These are phyloP conservation scores for Fistulifera pelliculosa DNA, from an alignment of 108 stramenopile genomes.

Conservation along the genomic window DNA sequence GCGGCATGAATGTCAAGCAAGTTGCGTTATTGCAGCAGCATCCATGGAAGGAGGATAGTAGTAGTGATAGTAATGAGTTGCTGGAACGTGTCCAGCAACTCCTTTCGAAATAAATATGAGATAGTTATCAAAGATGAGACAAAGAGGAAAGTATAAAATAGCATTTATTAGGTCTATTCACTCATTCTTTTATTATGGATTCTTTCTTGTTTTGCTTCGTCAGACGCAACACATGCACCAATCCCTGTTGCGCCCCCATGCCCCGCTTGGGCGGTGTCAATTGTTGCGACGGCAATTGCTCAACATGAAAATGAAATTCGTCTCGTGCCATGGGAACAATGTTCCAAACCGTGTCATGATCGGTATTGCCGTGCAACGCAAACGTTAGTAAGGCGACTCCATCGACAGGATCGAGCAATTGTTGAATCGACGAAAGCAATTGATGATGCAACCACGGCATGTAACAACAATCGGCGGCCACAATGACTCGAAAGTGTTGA, in stretches of 20 bases:
- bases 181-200: no score
- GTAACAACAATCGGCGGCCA: conserved; percentile 41
- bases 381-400: conserved; percentile 32
- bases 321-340: conserved; percentile 23
- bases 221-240: conserved; percentile 30
- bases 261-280: conserved; percentile 21
- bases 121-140: no score
- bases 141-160: no score
- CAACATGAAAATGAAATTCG: conserved; percentile 30
- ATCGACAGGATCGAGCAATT: conserved; percentile 10
- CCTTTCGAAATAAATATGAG: no score
- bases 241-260: conserved; percentile 29
- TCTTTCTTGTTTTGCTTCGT: background rate
- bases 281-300: conserved; percentile 20
- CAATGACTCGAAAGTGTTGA: conserved; percentile 27
- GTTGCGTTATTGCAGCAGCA: no score
- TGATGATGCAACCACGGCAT: conserved; percentile 32
- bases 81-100: no score
- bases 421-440: conserved; percentile 22
- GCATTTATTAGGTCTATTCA: no score
- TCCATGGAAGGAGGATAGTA: no score
- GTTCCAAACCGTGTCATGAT: conserved; percentile 32
- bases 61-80: no score
- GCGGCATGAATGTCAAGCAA: conserved; percentile 19
- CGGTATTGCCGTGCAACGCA: conserved; percentile 30